phyloP scores from a whole-genome alignment of 805 yeast genomes.

The Cyberlindnera galapagoensis region DNA sequence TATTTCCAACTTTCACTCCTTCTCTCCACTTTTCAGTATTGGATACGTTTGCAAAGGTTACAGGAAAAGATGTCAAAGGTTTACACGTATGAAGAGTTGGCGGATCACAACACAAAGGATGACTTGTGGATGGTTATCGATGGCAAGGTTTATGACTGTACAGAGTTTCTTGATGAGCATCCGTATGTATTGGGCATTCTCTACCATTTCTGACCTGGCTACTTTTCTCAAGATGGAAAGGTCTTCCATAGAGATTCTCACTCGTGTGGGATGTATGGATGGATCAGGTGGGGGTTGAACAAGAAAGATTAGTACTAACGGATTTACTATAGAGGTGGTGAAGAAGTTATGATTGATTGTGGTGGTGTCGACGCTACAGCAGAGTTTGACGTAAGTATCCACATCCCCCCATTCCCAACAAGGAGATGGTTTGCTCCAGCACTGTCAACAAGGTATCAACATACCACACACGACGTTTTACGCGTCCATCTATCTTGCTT shows the following conservation, averaged over 20 bases:
- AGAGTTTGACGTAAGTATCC: conserved; percentile 51
- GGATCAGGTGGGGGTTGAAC: no score
- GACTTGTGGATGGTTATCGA: conserved; percentile 83
- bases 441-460: no score
- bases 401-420: background rate
- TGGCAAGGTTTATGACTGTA: conserved; percentile 64
- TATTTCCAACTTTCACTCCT: background rate
- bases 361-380: conserved; percentile 84
- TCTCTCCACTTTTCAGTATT: background rate
- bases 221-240: no score
- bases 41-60: background rate
- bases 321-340: conserved; percentile 50
- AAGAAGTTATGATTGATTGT: conserved; percentile 73
- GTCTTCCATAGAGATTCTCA: no score
- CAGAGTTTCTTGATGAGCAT: conserved; percentile 47
- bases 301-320: conserved; percentile 29
- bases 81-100: conserved; percentile 61
- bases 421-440: no score
- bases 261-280: no score
- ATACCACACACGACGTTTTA: no score
- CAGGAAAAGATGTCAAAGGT: conserved; percentile 36
- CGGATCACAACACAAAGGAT: conserved; percentile 64
- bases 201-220: no score
- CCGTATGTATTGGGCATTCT: conserved; percentile 53
- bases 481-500: no score